A percentile compares a stretch with the other conserved stretches of the same genome.
phyloP scores from a whole-genome alignment of 164 flowering plant genomes.

The grape (Vitis vinifera) region ASM3070453v1 NC_081811.1:26286001-26286500 shows the following conservation, averaged over 20 bases:
- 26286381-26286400: conserved; percentile 65
- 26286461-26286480: neutral
- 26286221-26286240: neutral
- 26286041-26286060: no score
- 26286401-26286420: conserved; percentile 91
- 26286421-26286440: conserved; percentile 95
- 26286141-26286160: neutral
- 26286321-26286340: conserved; percentile 95
- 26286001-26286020: no score
- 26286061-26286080: no score
- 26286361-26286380: conserved; percentile 83
- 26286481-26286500: no score
- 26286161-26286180: neutral
- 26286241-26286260: conserved; percentile 85
- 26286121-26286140: no score
- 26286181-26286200: neutral
- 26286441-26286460: conserved; percentile 69
- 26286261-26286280: conserved; percentile 93
- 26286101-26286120: no score
- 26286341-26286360: conserved; percentile 85
- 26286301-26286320: conserved; percentile 97
- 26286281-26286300: conserved; percentile 93
- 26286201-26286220: neutral
- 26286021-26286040: no score
- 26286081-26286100: no score